Evolutionary conservation across 495 filamentous ascomycete genomes (phyloP), one percentile per base, ranked within the genome.

Genomic region (Apodospora peruviana): DNA sequence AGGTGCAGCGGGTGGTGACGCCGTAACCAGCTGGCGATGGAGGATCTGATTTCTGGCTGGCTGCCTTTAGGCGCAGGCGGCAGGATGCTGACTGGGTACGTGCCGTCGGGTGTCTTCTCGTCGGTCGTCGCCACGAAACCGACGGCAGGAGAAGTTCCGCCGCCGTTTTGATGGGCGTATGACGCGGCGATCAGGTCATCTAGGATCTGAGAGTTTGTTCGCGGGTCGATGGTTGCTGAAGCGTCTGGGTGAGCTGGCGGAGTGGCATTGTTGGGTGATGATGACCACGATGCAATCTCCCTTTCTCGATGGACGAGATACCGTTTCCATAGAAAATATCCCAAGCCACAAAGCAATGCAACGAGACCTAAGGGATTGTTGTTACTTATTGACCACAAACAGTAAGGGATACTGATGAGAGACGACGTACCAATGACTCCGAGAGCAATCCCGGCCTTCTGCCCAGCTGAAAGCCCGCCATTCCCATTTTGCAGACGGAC

Each of bases 161-260:
- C 47, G 23, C 64, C 64, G 44, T 63, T 61, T 11, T 64, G 61
- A 37, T 60, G 61, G 4, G 62, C 64, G 27, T 67, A 61, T 7
- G 64, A 60, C 2, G 59, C 52, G 11, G 57, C 52, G 36, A 67
- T 56, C 2, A 67, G 60, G 18, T 67, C 60, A 23, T 63, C 57
- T 47, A 67, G 53, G 23, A 61, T 65, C 32, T 55, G 57, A 1
- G 62, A 63, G 24, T 57, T 46, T 14, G 55, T 61, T 32, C 47
- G 36, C 7, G 38, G 14, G 24, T 45, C 40, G 48, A 16, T 24
- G 5, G 44, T 34, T 24, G 17, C 18, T 45, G 32, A 9, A 37
- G 18, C 2, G 36, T 16, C 32, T 38, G 19, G 4, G 2, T 12
- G 9, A 5, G 10, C n/a, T 7, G 38, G 27, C 29, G 48, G 43